phyloP scores from a whole-genome alignment of 805 yeast species.

The Saccharomycopsis selenospora region DNA sequence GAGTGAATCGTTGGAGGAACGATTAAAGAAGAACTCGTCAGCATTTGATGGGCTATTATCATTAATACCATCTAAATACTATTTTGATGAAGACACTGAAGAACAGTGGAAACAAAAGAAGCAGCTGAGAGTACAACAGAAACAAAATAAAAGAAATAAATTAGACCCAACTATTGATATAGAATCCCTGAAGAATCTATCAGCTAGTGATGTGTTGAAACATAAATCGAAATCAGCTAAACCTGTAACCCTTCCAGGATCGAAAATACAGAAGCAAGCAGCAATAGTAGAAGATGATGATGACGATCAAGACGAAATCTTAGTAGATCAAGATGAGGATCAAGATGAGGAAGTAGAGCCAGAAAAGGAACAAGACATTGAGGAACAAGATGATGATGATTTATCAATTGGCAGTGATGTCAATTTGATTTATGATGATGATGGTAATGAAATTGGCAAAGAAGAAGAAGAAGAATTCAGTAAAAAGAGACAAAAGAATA shows the following conservation, averaged over 20 bases:
- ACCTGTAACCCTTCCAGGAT: conserved; percentile 35
- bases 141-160: conserved; percentile 57
- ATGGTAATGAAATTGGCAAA: conserved; percentile 44
- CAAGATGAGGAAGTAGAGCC: conserved; percentile 21
- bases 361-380: conserved; percentile 22
- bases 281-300: conserved; percentile 22
- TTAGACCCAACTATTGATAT: conserved; percentile 60
- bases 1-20: conserved; percentile 39
- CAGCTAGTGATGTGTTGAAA: conserved; percentile 55
- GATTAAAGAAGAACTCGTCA: conserved; percentile 67
- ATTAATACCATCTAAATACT: conserved; percentile 88
- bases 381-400: conserved; percentile 27
- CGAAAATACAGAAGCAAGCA: conserved; percentile 26
- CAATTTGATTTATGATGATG: conserved; percentile 60
- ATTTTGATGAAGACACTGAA: conserved; percentile 83
- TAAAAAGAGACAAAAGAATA: conserved; percentile 23
- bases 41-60: conserved; percentile 88
- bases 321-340: conserved; percentile 25
- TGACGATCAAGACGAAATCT: conserved; percentile 20
- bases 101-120: conserved; percentile 89
- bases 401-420: conserved; percentile 25
- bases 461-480: conserved; percentile 12
- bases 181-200: conserved; percentile 28
- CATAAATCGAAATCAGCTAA: conserved; percentile 48
- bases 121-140: conserved; percentile 57